These are phyloP conservation scores for Flaveria trinervia DNA, from an alignment of 129 eudicot genomes.

Conservation along the genomic window DNA sequence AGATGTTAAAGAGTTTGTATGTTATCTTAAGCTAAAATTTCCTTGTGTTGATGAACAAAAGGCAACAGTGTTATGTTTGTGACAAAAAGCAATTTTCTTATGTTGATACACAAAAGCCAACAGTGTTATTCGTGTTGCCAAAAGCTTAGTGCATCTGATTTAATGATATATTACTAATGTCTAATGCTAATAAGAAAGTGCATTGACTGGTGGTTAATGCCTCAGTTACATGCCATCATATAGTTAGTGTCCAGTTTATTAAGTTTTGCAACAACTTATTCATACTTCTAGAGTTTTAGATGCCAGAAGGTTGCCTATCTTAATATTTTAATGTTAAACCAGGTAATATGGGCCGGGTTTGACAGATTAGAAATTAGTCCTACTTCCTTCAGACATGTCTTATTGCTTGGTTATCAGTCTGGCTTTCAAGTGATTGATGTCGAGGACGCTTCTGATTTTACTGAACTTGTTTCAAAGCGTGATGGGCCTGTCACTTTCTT, in stretches of 20 bases:
- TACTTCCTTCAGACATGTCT: constrained; percentile 44
- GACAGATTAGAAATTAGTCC: constrained; percentile 49
- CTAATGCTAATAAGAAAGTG: constrained; percentile 1
- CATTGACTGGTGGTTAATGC: constrained; percentile 3
- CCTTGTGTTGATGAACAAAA: too few relatives aligned
- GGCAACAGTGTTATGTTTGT: background rate
- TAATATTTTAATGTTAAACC: constrained; percentile 20
- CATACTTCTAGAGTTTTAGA: constrained; percentile 5
- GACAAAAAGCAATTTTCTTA: background rate
- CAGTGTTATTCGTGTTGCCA: constrained; percentile 5
- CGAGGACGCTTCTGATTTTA: constrained; percentile 53
- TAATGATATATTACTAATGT: background rate
- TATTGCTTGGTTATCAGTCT: constrained; percentile 56
- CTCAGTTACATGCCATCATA: background rate
- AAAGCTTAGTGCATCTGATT: constrained; percentile 8
- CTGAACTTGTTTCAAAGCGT: constrained; percentile 51
- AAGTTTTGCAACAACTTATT: constrained; percentile 8
- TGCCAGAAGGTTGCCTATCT: constrained; percentile 12
- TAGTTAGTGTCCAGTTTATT: background rate
- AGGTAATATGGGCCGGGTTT: constrained; percentile 64
- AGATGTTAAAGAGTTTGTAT: background rate
- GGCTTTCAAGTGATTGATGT: constrained; percentile 66
- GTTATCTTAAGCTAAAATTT: background rate
- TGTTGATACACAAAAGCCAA: constrained; percentile 20
- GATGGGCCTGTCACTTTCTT: constrained; percentile 52